Evolutionary conservation across 495 filamentous ascomycete genomes (phyloP), one percentile per base, ranked within the genome.

Genomic region (Tirmania nivea): DNA sequence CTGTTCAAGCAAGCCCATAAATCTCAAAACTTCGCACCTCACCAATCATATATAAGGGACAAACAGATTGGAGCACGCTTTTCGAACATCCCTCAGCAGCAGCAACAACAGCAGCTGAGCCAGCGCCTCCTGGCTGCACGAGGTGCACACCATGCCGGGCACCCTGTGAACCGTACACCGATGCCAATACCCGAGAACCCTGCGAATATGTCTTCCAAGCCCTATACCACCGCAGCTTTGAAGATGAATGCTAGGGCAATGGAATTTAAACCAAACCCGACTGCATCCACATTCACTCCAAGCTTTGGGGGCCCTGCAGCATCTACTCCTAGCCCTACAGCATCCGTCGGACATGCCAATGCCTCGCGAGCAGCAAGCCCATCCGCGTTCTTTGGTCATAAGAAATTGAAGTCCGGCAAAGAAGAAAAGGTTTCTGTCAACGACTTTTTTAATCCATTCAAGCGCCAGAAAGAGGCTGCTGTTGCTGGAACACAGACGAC

Each of bases 181-280:
- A 19, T 14, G 14, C 39, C 39, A 45, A 45, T 45, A 6, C 14
- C 39, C 12, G 39, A 45, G 12, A 45, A 45, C 8, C 17, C 39
- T 45, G 8, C 14, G 8, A 19, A 19, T 19, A 45, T 45, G 39
- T 14, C 14, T 14, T 45, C 39, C 14, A 45, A 45, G 39, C 3
- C 14, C 3, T 19, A 45, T 45, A 3, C 0, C 73, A 73, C 39
- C 12, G 39, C 17, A 8, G 70, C 74, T 12, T 69, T 70, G 36
- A 75, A 77, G 56, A 76, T 83, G 68, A 83, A 82, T 59, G 80
- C 76, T 12, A 73, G 72, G 25, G 80, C 81, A 0, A 67, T 75
- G 59, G 80, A 83, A 53, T 85, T 85, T 66, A 79, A 75, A 57
- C 79, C 79, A 4, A 83, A 83, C 57, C 81, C 81, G 17, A 71